Evolutionary conservation across 352 stramenopile genomes (phyloP).

Genomic region (Hyaloperonospora brassicae): DNA sequence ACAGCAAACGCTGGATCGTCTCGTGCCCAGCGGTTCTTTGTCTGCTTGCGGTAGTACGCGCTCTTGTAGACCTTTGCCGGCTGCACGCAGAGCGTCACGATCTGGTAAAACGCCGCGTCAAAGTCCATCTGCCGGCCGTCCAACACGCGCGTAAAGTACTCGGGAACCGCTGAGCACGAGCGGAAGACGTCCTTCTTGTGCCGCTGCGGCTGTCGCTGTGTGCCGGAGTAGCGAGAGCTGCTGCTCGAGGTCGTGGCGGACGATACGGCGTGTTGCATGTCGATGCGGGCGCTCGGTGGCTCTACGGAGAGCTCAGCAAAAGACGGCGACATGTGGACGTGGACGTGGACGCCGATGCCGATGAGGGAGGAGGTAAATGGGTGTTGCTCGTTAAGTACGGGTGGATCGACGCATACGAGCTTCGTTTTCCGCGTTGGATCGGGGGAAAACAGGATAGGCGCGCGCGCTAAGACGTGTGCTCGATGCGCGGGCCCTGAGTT

Average conservation of each 20-base stretch:
- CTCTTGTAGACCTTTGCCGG: slow-evolving; percentile 85
- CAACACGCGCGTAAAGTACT: slow-evolving; percentile 75
- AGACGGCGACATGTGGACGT: no score
- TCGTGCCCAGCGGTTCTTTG: slow-evolving; percentile 97
- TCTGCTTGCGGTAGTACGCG: slow-evolving; percentile 88
- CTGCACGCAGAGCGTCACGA: slow-evolving; percentile 81
- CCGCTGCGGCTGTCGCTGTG: slow-evolving; percentile 13
- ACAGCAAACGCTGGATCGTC: slow-evolving; percentile 96
- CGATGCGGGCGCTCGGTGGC: slow-evolving; percentile 22
- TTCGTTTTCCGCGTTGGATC: no score
- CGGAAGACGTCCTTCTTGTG: slow-evolving; percentile 45
- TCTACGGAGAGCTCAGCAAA: slow-evolving; percentile 18
- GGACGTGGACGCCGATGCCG: no score
- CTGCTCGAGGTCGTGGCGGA: not conserved
- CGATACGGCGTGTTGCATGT: slow-evolving; percentile 20
- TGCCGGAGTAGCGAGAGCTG: no score
- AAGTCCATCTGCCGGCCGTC: slow-evolving; percentile 86
- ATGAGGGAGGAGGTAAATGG: no score
- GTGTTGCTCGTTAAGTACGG: not conserved
- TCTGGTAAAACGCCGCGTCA: slow-evolving; percentile 84
- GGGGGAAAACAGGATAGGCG: no score
- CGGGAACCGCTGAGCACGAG: slow-evolving; percentile 62
- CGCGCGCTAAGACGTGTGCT: no score
- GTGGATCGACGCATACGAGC: no score
- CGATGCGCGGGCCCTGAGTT: no score